Percentiles rank a stretch among this genome's conserved stretches.
These are phyloP conservation scores for Rhynchospora pubera DNA, from an alignment of 176 grass and related monocot species.

Conservation along the genomic window DNA sequence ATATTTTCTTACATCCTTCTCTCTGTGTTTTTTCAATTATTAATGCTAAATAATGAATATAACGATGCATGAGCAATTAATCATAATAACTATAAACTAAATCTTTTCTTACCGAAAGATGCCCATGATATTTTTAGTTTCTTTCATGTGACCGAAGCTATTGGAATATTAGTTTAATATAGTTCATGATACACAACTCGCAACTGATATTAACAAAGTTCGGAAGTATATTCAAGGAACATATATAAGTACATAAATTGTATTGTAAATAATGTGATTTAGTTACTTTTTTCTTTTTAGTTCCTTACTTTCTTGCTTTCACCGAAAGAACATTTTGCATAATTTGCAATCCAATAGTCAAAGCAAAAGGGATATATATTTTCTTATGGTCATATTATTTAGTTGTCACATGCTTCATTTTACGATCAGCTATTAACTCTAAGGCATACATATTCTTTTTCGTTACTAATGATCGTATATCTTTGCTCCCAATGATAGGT, in stretches of 20 bases:
- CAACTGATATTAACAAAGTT: background rate
- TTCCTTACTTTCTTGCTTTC: background rate
- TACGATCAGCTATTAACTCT: background rate
- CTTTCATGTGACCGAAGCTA: no score
- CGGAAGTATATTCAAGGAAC: background rate
- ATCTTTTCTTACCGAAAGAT: no score
- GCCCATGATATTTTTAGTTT: no score
- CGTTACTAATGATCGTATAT: background rate
- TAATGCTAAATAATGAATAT: no score
- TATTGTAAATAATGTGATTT: background rate
- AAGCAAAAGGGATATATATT: background rate
- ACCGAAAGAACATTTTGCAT: no score
- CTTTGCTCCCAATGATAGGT: background rate
- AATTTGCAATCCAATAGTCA: background rate
- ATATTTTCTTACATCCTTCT: background rate
- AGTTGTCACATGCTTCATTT: background rate
- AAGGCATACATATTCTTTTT: background rate
- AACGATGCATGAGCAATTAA: no score
- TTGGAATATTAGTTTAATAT: no score
- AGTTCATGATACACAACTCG: no score
- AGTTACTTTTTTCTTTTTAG: background rate
- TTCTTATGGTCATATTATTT: no score
- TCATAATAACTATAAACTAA: no score
- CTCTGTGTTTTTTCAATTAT: no score
- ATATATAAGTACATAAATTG: background rate